Conservation (phyloP, 1,284 basidiomycete species). For the Phellinidium pouzarii region DNA sequence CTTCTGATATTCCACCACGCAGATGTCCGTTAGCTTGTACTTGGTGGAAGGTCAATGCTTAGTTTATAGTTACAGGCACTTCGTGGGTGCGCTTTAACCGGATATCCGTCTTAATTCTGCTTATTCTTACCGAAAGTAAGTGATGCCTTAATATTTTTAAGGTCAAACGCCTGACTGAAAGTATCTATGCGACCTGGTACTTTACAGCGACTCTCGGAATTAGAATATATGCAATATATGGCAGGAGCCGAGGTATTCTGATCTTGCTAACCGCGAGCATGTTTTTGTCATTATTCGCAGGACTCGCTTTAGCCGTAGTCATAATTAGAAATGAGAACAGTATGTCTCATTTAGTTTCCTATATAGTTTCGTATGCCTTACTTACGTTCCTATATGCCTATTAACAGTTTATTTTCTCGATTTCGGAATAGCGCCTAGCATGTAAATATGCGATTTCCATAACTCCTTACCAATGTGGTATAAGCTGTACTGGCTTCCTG, state of each 20-base stretch:
- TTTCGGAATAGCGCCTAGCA: background rate
- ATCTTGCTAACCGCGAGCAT: background rate
- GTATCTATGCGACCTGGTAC: background rate
- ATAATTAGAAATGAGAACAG: background rate
- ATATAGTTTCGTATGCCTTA: background rate
- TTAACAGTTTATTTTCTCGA: background rate
- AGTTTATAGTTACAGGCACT: background rate
- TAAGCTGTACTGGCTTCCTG: background rate
- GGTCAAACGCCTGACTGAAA: background rate
- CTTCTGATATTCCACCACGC: background rate
- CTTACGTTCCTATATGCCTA: background rate
- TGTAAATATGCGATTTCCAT: background rate
- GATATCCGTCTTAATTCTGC: background rate
- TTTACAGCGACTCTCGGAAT: background rate
- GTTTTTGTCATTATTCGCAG: background rate
- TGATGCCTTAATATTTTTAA: background rate
- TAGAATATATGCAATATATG: conserved; percentile 3
- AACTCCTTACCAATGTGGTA: background rate
- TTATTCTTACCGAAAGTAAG: background rate
- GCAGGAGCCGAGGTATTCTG: background rate
- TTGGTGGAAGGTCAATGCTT: background rate
- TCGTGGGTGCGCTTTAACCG: background rate
- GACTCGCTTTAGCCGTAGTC: background rate
- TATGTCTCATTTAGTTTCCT: background rate
- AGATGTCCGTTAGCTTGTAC: background rate